A percentile compares a stretch with the other conserved stretches of the same genome.
Conservation (phyloP, 371 early-diverging fungal genomes). For the Apophysomyces variabilis region DNA sequence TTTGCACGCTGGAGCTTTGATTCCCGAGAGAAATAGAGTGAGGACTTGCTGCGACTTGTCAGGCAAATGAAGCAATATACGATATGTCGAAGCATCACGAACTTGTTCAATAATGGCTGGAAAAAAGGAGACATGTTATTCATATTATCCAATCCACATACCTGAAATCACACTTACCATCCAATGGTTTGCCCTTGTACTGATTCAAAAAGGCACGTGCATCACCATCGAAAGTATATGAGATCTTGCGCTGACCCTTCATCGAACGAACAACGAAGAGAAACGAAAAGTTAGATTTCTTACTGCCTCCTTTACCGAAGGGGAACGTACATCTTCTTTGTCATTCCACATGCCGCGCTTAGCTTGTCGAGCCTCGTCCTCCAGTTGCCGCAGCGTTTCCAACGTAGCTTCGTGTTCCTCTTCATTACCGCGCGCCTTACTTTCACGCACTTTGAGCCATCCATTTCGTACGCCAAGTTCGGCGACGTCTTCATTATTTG, state of each 20-base stretch:
- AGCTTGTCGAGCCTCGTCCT: slow-evolving; percentile 74
- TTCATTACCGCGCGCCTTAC: slow-evolving; percentile 43
- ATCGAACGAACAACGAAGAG: too few species aligned
- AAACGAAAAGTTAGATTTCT: background rate
- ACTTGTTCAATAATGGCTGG: slow-evolving; percentile 90
- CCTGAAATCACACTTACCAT: slow-evolving; percentile 54
- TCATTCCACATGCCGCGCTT: slow-evolving; percentile 83
- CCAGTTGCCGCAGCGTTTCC: slow-evolving; percentile 64
- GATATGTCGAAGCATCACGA: slow-evolving; percentile 89
- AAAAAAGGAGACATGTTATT: slow-evolving; percentile 4
- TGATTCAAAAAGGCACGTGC: slow-evolving; percentile 75
- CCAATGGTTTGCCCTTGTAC: slow-evolving; percentile 79
- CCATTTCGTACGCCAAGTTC: slow-evolving; percentile 79
- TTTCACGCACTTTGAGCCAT: slow-evolving; percentile 81
- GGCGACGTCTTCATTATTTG: slow-evolving; percentile 75
- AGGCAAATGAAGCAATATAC: slow-evolving; percentile 74
- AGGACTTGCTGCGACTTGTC: slow-evolving; percentile 68
- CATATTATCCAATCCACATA: slow-evolving; percentile 1
- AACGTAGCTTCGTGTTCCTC: slow-evolving; percentile 61
- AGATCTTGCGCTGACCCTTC: slow-evolving; percentile 60
- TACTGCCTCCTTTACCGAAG: background rate
- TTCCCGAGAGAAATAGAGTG: slow-evolving; percentile 82
- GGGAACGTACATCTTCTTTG: slow-evolving; percentile 47
- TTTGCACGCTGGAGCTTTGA: slow-evolving; percentile 85
- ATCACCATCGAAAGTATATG: slow-evolving; percentile 70